phyloP scores from a whole-genome alignment of 805 yeast species.

The Saccharomycopsis schoenii region DNA sequence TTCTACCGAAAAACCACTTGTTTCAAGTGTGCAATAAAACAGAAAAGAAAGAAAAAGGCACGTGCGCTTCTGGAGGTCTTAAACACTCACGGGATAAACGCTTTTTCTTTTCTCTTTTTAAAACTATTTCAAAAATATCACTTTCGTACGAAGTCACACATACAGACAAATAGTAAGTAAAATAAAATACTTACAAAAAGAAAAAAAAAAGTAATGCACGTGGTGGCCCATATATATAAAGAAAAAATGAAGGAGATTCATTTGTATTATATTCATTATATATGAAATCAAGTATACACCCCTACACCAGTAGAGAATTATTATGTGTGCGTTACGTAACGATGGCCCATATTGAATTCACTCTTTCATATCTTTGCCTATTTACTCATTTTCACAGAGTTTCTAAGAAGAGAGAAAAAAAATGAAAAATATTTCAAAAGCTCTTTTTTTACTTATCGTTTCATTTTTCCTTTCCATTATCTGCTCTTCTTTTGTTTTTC shows the following conservation, averaged over 20 bases:
- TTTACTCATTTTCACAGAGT: not conserved
- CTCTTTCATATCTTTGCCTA: too few relatives aligned
- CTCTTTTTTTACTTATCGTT: not conserved
- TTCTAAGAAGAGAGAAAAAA: not conserved
- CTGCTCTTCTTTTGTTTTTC: not conserved
- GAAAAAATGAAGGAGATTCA: too few relatives aligned
- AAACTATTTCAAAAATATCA: too few relatives aligned
- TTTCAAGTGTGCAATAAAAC: not conserved
- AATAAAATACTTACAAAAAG: not conserved
- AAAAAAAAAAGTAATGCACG: not conserved
- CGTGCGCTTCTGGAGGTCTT: not conserved
- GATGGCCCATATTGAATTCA: not conserved
- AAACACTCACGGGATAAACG: not conserved
- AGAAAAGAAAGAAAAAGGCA: not conserved
- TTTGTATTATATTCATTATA: too few relatives aligned
- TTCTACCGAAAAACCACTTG: not conserved
- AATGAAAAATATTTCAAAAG: not conserved
- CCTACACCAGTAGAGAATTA: not conserved
- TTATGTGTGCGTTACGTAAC: not conserved
- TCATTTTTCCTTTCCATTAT: not conserved
- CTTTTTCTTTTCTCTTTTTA: not conserved
- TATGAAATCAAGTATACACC: not conserved
- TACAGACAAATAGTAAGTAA: not conserved
- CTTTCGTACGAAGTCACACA: too few relatives aligned
- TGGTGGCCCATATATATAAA: too few relatives aligned